Base-by-base conservation (phyloP, 345 rosid species). In the Aquilaria malaccensis region DNA sequence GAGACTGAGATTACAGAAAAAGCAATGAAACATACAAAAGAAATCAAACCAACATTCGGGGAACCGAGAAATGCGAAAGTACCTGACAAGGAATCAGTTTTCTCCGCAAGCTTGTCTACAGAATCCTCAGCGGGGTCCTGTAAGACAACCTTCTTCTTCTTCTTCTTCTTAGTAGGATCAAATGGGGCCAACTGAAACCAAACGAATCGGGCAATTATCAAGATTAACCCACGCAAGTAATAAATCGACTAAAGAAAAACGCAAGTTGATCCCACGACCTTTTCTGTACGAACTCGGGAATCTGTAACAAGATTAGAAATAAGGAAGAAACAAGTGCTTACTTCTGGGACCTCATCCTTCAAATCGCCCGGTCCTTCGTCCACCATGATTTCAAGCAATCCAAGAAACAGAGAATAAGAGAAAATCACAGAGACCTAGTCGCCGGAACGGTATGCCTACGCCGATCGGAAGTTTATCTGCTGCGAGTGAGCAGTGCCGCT, bases 161-260 rank as follows among this genome's bases (percentile, higher is more conserved):
- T 94, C 73, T 94, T 94, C 84, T 94, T 94, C 62, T 94, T 94
- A 55, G 89, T 69, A 13, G 97, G 97, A 74, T 94, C 99, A 49
- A 90, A 94, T 6, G 97, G 92, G 11, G 85, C 80, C 61, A 87
- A 78, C 96, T 94, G 66, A 73, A 63, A 50, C 0, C 9, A 30
- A 61, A 13, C 47, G 54, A 7, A 46, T 13, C 45, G 66, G 22
- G 47, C 3, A 37, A 37, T 37, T 9, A 58, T 15, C 51, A 54
- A 32, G 46, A 32, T 43, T 0, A 37, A 7, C 3, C 43, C 5
- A 37, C 7, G 43, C 43, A 4, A 22, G 22, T 22, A 22, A 22
- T 22, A 22, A 22, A 22, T 22, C 22, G 22, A 22, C 41, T 15
- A 29, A 56, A 11, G 11, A 53, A 58, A 1, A 43, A 15, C 55